A percentile compares a stretch with the other conserved stretches of the same genome.
phyloP scores from a whole-genome alignment of 2,329 filamentous ascomycete species.

The Colletotrichum sp. region DNA sequence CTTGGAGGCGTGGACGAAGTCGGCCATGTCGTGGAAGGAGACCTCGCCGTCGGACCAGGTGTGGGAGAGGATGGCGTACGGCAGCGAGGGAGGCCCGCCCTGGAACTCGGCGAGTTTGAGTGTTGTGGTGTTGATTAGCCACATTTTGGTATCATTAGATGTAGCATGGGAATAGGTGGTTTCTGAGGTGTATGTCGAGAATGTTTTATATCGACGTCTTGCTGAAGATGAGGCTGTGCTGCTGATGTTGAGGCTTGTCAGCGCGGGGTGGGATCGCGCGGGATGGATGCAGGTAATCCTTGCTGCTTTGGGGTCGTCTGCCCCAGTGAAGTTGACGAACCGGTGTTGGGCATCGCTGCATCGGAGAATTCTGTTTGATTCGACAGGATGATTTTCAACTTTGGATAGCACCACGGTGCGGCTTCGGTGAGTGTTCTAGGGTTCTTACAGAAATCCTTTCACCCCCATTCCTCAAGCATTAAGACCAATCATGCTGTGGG shows the following conservation, averaged over 20 bases:
- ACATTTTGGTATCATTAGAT: not conserved
- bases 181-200: rapidly evolving
- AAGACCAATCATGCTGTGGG: not conserved
- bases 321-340: not conserved
- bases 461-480: rapidly evolving
- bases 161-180: rapidly evolving
- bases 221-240: not conserved
- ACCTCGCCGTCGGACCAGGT: slow-evolving; percentile 32
- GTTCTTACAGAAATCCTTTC: not conserved
- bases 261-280: not conserved
- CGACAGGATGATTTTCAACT: not conserved
- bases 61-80: slow-evolving; percentile 15
- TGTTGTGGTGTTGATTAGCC: not conserved
- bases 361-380: not conserved
- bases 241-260: not conserved
- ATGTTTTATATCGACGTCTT: not conserved
- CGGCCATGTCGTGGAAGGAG: slow-evolving; percentile 18
- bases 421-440: not conserved
- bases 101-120: not conserved
- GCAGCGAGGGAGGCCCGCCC: not conserved
- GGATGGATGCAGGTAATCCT: not conserved
- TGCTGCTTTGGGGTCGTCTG: not conserved
- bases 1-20: not conserved
- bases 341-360: not conserved
- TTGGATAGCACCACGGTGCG: not conserved